phyloP scores from a whole-genome alignment of 2,329 filamentous ascomycete genomes.

The Diaporthe humulicola region DNA sequence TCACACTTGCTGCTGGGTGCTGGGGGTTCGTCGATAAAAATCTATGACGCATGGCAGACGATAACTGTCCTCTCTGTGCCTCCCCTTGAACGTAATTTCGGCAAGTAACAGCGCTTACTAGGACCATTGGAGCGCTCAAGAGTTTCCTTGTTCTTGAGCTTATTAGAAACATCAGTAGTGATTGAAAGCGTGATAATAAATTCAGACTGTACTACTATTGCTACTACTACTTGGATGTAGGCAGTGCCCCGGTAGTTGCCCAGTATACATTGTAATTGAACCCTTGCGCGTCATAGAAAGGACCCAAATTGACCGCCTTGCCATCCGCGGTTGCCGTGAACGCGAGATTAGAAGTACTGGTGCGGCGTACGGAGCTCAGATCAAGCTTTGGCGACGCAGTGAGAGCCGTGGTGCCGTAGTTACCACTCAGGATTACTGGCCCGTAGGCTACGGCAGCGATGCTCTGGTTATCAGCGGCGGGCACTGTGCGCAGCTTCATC shows the following conservation, averaged over 20 bases:
- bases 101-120: not conserved
- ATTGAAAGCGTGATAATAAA: not conserved
- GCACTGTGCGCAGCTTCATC: constrained; percentile 57
- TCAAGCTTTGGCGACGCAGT: not conserved
- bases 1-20: too few species aligned
- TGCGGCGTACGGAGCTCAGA: constrained; percentile 54
- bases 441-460: constrained; percentile 51
- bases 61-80: too few species aligned
- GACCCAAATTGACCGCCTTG: constrained; percentile 49
- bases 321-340: constrained; percentile 52
- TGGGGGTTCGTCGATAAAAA: too few species aligned
- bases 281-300: constrained; percentile 57
- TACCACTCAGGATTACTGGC: not conserved
- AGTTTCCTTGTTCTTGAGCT: not conserved
- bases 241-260: constrained; percentile 41
- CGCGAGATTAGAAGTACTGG: constrained; percentile 57
- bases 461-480: constrained; percentile 60
- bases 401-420: not conserved
- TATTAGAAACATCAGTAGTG: not conserved
- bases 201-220: not conserved
- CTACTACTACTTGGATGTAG: not conserved
- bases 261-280: constrained; percentile 60
- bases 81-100: too few species aligned
- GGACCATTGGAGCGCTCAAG: not conserved
- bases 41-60: too few species aligned